phyloP scores from a whole-genome alignment of 2,329 filamentous ascomycete species.

The Claviceps maximensis region DNA sequence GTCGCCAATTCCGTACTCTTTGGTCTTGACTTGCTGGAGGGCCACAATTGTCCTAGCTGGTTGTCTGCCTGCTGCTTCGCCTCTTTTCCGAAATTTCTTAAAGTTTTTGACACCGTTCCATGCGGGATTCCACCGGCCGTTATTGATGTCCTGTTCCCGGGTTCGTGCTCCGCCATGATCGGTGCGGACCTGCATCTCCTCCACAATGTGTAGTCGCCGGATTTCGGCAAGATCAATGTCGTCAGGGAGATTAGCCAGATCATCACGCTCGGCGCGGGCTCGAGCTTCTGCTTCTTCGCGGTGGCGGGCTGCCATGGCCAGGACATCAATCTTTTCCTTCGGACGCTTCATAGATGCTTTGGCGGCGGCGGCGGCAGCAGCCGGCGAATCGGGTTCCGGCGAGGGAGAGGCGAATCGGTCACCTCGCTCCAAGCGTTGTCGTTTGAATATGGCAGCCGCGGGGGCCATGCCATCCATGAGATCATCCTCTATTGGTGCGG shows the following conservation, averaged over 20 bases:
- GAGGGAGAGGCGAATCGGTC: constrained; percentile 26
- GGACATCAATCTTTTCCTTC: constrained; percentile 51
- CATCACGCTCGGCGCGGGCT: constrained; percentile 39
- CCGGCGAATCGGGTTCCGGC: constrained; percentile 13
- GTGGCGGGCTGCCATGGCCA: constrained; percentile 49
- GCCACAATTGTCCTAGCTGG: constrained; percentile 48
- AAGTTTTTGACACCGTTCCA: constrained; percentile 98
- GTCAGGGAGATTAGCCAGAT: constrained; percentile 37
- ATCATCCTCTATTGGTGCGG: constrained; percentile 34
- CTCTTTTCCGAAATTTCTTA: constrained; percentile 65
- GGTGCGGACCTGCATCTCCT: constrained; percentile 54
- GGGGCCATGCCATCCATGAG: constrained; percentile 63
- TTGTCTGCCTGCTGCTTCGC: constrained; percentile 30
- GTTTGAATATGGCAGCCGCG: constrained; percentile 64
- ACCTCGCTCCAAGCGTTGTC: constrained; percentile 53
- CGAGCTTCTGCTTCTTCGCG: constrained; percentile 55
- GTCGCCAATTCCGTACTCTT: constrained; percentile 61
- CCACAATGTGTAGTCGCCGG: constrained; percentile 60
- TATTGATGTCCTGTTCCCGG: constrained; percentile 36
- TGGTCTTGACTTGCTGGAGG: constrained; percentile 57
- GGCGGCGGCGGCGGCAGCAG: constrained; percentile 5
- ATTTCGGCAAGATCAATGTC: constrained; percentile 63
- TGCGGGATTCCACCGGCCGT: constrained; percentile 62
- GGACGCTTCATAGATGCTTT: constrained; percentile 27
- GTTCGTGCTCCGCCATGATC: constrained; percentile 16